Percentiles rank a stretch among this genome's conserved stretches.
These are phyloP conservation scores for Pythium aristosporum DNA, from an alignment of 352 stramenopile genomes.

Conservation along the genomic window DNA sequence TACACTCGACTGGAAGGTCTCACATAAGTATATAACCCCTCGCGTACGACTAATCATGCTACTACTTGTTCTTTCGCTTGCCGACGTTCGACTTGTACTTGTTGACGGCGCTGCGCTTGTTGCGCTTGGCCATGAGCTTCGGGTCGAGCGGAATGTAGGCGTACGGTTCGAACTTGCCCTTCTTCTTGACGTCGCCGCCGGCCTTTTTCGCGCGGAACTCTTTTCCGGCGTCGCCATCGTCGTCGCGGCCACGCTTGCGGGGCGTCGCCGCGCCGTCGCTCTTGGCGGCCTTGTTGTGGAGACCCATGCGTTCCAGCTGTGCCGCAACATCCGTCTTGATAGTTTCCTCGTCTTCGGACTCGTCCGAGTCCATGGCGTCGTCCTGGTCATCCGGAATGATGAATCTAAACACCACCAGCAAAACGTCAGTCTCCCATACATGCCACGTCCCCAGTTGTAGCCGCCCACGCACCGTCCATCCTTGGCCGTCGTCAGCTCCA, in stretches of 20 bases:
- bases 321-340: conserved; percentile 83
- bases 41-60: background rate
- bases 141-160: conserved; percentile 97
- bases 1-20: background rate
- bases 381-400: conserved; percentile 75
- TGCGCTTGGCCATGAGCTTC: conserved; percentile 91
- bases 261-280: conserved; percentile 26
- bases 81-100: conserved; percentile 77
- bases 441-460: background rate
- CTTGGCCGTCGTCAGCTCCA: conserved; percentile 91
- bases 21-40: background rate
- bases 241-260: conserved; percentile 62
- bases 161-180: conserved; percentile 97
- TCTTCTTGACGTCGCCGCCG: conserved; percentile 95
- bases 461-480: conserved; percentile 80
- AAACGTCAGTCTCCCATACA: conserved; percentile 15
- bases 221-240: conserved; percentile 60
- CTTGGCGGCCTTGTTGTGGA: conserved; percentile 23
- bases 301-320: conserved; percentile 81
- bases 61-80: conserved; percentile 57
- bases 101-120: conserved; percentile 79
- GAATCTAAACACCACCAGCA: conserved; percentile 38
- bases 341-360: conserved; percentile 62
- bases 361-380: conserved; percentile 60
- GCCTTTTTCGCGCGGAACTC: conserved; percentile 96